Base-by-base conservation (phyloP, 2,329 filamentous ascomycete species). In the Fusarium dlaminii region DNA sequence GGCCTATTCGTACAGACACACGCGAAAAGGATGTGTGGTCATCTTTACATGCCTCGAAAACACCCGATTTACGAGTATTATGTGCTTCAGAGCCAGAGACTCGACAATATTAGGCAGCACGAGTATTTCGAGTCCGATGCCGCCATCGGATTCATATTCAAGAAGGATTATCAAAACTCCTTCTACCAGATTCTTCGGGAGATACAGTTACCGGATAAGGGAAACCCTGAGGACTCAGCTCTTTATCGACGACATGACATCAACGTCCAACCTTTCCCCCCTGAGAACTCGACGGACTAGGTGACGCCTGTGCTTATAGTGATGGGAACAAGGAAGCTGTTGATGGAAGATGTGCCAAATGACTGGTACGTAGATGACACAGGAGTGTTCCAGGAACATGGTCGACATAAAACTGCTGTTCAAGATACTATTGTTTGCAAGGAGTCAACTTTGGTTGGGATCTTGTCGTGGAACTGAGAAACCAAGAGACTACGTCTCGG, bases 311-410 rank as follows among this genome's bases (percentile, higher is more conserved):
- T 78, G 51, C 52, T 75, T 56, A 60, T 68, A 46, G 48, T 39
- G 27, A 58, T 78, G 59, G 64, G 66, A 46, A 66, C 45, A 22
- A 51, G 36, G 45, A 43, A 49, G 7, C 40, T 77, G 13, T 43
- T 78, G 60, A 67, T 75, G 20, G 74, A 75, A 24, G 56, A 73
- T 18, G 70, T 71, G 20, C 72, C 76, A 3, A 30, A 51, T 6
- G 76, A 75, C 32, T 78, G 76, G 75, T 75, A 77, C 58, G 65
- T 78, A 34, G 76, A 77, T 12, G 72, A 74, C 9, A 60, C 48
- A 10, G 76, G 76, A 12, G 62, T 62, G 46, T 78, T 78, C 52
- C 74, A 65, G 30, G 64, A 75, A 37, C 48, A 52, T 22, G 76
- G 75, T 5, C 67, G 76, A 22, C 43, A 37, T 15, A 43, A 32